A percentile compares a stretch with the other conserved stretches of the same genome.
Evolutionary conservation across 768 basidiomycete species (phyloP).

Genomic region (Arthromyces matolae): DNA sequence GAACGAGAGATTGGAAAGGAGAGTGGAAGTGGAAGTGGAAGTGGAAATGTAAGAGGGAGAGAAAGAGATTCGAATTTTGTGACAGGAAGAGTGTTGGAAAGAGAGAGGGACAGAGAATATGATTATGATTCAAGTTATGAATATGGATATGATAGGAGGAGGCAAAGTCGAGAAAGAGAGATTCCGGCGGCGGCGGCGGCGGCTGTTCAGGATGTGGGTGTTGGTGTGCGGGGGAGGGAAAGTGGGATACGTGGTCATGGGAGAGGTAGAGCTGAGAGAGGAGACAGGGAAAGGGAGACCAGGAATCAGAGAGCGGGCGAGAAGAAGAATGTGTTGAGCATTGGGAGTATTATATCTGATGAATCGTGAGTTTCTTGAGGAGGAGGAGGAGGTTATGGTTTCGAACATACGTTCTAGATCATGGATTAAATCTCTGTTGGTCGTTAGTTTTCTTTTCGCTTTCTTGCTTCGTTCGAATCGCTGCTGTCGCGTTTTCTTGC

Average conservation of each 20-base stretch:
- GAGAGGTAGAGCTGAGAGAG: constrained; percentile 19
- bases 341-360: constrained; percentile 63
- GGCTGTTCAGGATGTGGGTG: background rate
- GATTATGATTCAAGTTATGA: too few relatives aligned
- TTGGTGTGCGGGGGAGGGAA: constrained; percentile 3
- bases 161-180: background rate
- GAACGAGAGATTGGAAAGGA: constrained; percentile 2
- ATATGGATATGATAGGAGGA: too few relatives aligned
- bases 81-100: constrained; percentile 6
- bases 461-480: too few relatives aligned
- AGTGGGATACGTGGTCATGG: constrained; percentile 8
- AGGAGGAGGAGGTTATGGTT: background rate
- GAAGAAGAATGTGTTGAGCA: constrained; percentile 68
- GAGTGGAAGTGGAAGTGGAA: background rate
- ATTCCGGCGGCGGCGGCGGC: background rate
- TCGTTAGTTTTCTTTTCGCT: too few relatives aligned
- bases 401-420: constrained; percentile 1
- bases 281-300: constrained; percentile 18
- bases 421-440: too few relatives aligned
- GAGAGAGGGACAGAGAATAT: constrained; percentile 7
- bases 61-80: constrained; percentile 5
- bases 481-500: too few relatives aligned
- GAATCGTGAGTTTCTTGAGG: constrained; percentile 2
- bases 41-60: constrained; percentile 16
- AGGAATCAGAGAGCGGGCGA: constrained; percentile 21